These are phyloP conservation scores for Pinguiococcus pyrenoidosus DNA, from an alignment of 108 stramenopile genomes.

Conservation along the genomic window DNA sequence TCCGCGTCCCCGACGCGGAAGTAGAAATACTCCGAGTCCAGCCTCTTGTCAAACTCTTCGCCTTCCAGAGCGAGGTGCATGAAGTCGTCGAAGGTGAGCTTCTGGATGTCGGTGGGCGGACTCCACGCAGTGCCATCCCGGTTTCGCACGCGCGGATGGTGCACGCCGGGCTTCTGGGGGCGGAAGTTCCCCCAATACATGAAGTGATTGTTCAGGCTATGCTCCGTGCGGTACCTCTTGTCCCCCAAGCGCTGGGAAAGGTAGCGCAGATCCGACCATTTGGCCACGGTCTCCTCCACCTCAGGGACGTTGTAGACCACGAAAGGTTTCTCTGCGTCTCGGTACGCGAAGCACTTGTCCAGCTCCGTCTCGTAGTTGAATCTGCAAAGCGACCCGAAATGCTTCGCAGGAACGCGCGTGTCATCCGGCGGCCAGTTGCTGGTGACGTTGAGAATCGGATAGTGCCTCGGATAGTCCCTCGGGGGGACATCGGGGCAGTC, in stretches of 20 bases:
- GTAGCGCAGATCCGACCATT: conserved; percentile 72
- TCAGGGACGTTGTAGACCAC: conserved; percentile 74
- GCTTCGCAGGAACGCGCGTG: conserved; percentile 12
- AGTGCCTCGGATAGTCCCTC: conserved; percentile 26
- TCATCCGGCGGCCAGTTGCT: conserved; percentile 35
- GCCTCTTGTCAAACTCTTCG: conserved; percentile 46
- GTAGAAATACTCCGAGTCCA: conserved; percentile 73
- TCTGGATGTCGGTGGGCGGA: conserved; percentile 55
- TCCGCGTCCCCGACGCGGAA: conserved; percentile 63
- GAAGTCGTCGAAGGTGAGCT: conserved; percentile 70
- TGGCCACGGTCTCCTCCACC: conserved; percentile 54
- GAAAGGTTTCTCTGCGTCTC: conserved; percentile 83
- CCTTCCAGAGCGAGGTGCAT: conserved; percentile 51
- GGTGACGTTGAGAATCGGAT: conserved; percentile 31
- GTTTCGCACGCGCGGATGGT: conserved; percentile 1
- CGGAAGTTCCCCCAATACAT: conserved; percentile 61
- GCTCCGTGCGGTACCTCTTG: conserved; percentile 49
- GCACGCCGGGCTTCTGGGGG: conserved; percentile 20
- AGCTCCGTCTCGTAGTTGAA: conserved; percentile 54
- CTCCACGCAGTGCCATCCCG: conserved; percentile 30
- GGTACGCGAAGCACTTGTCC: conserved; percentile 62
- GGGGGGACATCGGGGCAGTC: conserved; percentile 15
- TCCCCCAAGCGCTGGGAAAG: conserved; percentile 49
- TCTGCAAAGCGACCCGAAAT: conserved; percentile 32
- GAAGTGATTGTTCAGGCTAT: conserved; percentile 72